phyloP scores from a whole-genome alignment of 805 yeast genomes.

The Candida xyloterini region DNA sequence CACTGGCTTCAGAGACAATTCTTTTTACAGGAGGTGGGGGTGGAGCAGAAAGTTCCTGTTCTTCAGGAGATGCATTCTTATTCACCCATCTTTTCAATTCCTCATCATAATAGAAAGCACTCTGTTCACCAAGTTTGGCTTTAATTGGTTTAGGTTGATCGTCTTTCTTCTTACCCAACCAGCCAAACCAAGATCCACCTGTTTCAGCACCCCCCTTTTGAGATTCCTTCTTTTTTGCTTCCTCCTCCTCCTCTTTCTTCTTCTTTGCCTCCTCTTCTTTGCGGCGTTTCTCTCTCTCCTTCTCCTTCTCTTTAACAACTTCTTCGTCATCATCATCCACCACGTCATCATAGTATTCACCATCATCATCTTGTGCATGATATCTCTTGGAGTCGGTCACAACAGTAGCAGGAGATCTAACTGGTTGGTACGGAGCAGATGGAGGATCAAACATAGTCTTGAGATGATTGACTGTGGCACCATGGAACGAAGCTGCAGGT shows the following conservation, averaged over 20 bases:
- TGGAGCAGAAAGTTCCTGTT: conserved; percentile 49
- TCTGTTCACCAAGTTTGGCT: conserved; percentile 84
- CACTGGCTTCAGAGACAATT: conserved; percentile 3
- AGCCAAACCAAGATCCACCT: conserved; percentile 48
- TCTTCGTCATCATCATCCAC: conserved; percentile 43
- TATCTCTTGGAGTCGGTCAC: conserved; percentile 27
- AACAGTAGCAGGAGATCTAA: conserved; percentile 23
- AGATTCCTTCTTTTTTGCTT: conserved; percentile 16
- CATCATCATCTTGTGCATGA: conserved; percentile 29
- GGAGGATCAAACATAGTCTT: conserved; percentile 32
- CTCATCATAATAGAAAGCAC: conserved; percentile 75
- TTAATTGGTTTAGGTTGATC: conserved; percentile 66
- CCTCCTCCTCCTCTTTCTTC: conserved; percentile 15
- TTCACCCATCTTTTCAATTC: conserved; percentile 85
- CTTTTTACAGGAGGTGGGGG: conserved; percentile 62
- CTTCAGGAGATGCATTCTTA: conserved; percentile 62
- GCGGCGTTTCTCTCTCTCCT: conserved; percentile 25
- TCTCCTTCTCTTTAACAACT: conserved; percentile 25
- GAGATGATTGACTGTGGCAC: conserved; percentile 19
- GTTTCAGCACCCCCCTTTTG: conserved; percentile 11
- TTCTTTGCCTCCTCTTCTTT: conserved; percentile 17
- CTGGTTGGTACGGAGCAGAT: conserved; percentile 10
- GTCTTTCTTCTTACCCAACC: conserved; percentile 55
- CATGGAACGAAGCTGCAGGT: conserved; percentile 18
- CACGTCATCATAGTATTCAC: conserved; percentile 31